Base-by-base conservation (phyloP, 768 basidiomycete species). In the Russula sp. region DNA sequence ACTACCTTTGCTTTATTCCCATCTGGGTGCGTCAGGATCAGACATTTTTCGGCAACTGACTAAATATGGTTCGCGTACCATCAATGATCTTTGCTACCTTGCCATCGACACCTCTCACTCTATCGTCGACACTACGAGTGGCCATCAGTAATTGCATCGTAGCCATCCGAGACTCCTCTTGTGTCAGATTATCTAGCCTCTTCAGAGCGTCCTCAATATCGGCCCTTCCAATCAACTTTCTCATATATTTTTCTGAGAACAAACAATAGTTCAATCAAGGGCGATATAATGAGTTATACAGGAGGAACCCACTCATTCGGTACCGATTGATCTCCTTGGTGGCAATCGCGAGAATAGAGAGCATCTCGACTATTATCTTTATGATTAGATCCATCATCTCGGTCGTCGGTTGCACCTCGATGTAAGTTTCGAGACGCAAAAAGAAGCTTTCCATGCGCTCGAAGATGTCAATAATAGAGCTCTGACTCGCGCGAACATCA, bases 121-220 rank as follows among this genome's bases (percentile, higher is more conserved):
- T 34, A 11, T 54, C 36, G 3, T 55, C 54, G 5, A 55, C 22
- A 14, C 1, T 24, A 20, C 11, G 52, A 3, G 52, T 38, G 18
- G 20, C n/a, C 7, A 14, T 42, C 3, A 30, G 26, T 0, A 58
- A 1, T 34, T 58, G 26, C 2, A 18, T 50, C 13, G 28, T 28
- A 7, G 18, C 59, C 38, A 59, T 42, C n/a, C 20, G 34, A 11
- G 49, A 26, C 40, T 61, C 50, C 18, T 61, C 59, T 0, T 52
- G 26, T 7, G 30, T 53, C 26, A 61, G 24, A 11, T 16, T 40
- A 14, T 60, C 36, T 22, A 51, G 7, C 11, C 20, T 50, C 8
- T 51, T n/a, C 7, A 51, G 0, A 2, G 49, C 49, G 13, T 40
- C 36, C 16, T 50, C 20, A 5, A 50, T 38, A 20, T 26, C 18